phyloP scores from a whole-genome alignment of 805 yeast species.

The Wickerhamomyces chambardii region DNA sequence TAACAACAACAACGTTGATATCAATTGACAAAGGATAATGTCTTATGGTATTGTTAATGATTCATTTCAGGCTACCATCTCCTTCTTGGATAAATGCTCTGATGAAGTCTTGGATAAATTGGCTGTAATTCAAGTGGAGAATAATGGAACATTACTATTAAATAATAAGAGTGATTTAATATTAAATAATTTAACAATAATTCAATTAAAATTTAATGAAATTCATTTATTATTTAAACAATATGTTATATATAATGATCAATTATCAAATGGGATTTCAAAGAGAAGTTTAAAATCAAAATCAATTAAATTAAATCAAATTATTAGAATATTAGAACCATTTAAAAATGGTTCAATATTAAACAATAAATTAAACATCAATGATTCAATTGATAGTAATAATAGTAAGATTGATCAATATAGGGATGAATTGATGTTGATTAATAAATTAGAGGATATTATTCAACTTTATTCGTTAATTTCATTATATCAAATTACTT shows the following conservation, averaged over 20 bases:
- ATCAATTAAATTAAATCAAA: constrained; percentile 2
- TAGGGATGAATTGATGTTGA: constrained; percentile 9
- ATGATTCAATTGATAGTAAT: neutral
- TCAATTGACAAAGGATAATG: too few species aligned
- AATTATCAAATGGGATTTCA: too few species aligned
- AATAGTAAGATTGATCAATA: too few species aligned
- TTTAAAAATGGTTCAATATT: constrained; percentile 5
- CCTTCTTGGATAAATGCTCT: constrained; percentile 5
- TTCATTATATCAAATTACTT: constrained; percentile 22
- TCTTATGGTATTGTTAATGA: constrained; percentile 10
- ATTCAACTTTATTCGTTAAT: constrained; percentile 22
- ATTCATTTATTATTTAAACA: neutral
- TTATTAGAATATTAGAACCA: constrained; percentile 4
- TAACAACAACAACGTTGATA: too few species aligned
- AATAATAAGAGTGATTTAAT: neutral
- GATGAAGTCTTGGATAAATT: constrained; percentile 6
- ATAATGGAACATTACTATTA: neutral
- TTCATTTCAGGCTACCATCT: constrained; percentile 6
- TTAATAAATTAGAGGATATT: constrained; percentile 17
- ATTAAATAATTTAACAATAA: neutral
- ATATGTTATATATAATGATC: too few species aligned
- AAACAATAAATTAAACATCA: neutral
- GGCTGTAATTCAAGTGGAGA: constrained; percentile 8
- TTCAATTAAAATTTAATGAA: constrained; percentile 1
- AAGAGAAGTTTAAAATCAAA: too few species aligned